Evolutionary conservation across 2,329 filamentous ascomycete species (phyloP), one percentile per base, ranked within the genome.

Genomic region (Fusarium odoratissimum): DNA sequence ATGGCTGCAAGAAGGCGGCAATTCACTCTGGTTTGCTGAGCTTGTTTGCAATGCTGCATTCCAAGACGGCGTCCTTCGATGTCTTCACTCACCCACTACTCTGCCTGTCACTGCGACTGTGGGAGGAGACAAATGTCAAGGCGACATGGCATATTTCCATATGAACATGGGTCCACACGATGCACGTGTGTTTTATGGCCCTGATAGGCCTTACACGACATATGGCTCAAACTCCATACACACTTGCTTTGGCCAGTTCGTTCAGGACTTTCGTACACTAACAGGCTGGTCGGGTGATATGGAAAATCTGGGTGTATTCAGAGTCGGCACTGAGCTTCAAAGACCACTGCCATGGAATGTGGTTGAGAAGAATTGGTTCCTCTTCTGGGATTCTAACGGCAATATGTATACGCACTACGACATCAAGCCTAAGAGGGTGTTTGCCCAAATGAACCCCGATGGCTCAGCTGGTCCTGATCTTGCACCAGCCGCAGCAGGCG

Each of bases 301-400:
- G 64, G 30, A 61, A 9, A 59, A 70, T 11, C 59, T 78, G 2
- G 65, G 74, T 6, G 76, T 80, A 13, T 90, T 89, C 75, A 75
- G 75, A 17, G 51, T 74, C 0, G 83, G 83, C 0, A 88, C 84
- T 2, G 89, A 91, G 69, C 76, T 91, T 6, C 84, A 86, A 41
- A 81, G 88, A 1, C 88, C 87, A 0, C 64, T 73, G 4, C 84
- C 86, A 0, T 86, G 81, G 73, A 75, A 76, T 6, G 40, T 73
- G 1, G 73, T 90, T 31, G 89, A 91, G 79, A 91, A 91, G 84
- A 91, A 91, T 74, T 91, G 84, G 82, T 91, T 91, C 71, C 67
- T 88, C 5, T 91, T 91, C 80, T 91, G 89, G 89, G 88, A 90
- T 68, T 64, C 67, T 0, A 64, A 80, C 1, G 84, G 83, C 9